Evolutionary conservation across 768 basidiomycete species (phyloP).

Genomic region (Suillus luteus): DNA sequence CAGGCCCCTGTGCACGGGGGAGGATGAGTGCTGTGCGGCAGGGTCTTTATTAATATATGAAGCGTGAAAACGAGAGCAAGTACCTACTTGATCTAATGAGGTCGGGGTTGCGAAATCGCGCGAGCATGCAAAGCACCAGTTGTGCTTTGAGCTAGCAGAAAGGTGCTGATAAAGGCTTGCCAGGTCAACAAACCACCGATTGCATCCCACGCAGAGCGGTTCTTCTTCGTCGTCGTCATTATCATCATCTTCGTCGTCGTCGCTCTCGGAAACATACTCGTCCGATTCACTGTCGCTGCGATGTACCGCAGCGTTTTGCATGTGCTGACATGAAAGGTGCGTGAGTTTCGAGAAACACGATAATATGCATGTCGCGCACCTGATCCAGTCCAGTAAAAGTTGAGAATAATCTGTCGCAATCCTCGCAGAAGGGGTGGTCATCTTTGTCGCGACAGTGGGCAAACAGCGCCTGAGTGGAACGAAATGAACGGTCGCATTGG

Average conservation of each 20-base stretch:
- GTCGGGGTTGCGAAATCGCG: conserved; percentile 27
- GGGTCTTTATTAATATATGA: background rate
- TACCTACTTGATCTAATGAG: conserved; percentile 34
- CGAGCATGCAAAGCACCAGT: conserved; percentile 39
- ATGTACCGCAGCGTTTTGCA: background rate
- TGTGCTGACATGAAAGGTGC: background rate
- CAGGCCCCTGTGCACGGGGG: background rate
- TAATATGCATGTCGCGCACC: conserved; percentile 4
- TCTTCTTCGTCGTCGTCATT: conserved; percentile 16
- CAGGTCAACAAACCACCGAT: conserved; percentile 24
- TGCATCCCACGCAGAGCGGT: conserved; percentile 26
- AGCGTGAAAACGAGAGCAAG: conserved; percentile 16
- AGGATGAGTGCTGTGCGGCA: background rate
- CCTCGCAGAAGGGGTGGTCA: conserved; percentile 22
- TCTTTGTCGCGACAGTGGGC: conserved; percentile 24
- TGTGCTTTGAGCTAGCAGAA: conserved; percentile 25
- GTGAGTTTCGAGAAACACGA: background rate
- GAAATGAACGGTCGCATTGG: conserved; percentile 1
- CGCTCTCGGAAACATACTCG: conserved; percentile 7
- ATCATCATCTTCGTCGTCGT: conserved; percentile 7
- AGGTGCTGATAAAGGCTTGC: conserved; percentile 25
- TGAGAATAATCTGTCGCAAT: conserved; percentile 24
- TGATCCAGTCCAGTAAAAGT: conserved; percentile 18
- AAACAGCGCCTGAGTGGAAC: conserved; percentile 17
- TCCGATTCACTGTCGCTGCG: conserved; percentile 7